These are phyloP conservation scores for Mycocentrospora acerina DNA, from an alignment of 2,329 filamentous ascomycete genomes.

Conservation along the genomic window DNA sequence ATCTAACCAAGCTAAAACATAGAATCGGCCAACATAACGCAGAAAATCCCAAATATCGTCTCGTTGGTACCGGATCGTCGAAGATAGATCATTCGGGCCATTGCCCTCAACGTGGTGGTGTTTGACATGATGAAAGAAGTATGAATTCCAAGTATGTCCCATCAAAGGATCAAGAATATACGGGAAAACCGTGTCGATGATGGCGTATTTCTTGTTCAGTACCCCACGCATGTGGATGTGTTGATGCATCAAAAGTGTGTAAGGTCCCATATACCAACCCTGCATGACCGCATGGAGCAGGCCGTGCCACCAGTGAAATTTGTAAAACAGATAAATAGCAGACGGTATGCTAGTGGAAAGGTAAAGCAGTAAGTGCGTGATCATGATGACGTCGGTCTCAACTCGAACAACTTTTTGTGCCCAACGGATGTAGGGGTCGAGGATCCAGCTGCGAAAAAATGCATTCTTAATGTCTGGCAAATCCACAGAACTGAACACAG, in stretches of 20 bases:
- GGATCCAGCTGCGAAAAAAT: slow-evolving; percentile 47
- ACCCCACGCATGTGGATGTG: slow-evolving; percentile 79
- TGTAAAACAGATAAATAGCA: slow-evolving; percentile 63
- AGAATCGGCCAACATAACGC: slow-evolving; percentile 73
- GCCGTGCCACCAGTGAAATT: slow-evolving; percentile 69
- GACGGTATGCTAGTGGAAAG: slow-evolving; percentile 69
- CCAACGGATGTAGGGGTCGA: slow-evolving; percentile 61
- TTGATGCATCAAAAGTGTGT: slow-evolving; percentile 81
- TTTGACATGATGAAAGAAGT: slow-evolving; percentile 85
- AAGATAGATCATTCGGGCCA: slow-evolving; percentile 73
- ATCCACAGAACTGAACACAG: slow-evolving; percentile 57
- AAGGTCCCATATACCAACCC: slow-evolving; percentile 68
- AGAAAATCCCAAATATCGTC: slow-evolving; percentile 67
- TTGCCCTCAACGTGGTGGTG: slow-evolving; percentile 83
- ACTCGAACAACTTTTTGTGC: slow-evolving; percentile 62
- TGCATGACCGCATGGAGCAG: slow-evolving; percentile 67
- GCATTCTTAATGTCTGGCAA: slow-evolving; percentile 46
- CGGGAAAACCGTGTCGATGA: slow-evolving; percentile 67
- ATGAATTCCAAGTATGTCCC: slow-evolving; percentile 83
- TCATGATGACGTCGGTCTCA: slow-evolving; percentile 73
- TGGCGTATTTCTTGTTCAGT: slow-evolving; percentile 55
- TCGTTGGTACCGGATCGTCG: slow-evolving; percentile 74
- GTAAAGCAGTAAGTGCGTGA: slow-evolving; percentile 75
- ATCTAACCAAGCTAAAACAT: slow-evolving; percentile 73
- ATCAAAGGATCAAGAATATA: slow-evolving; percentile 75